These are phyloP conservation scores for Suhomyces xylopsoci DNA, from an alignment of 805 yeast species.

Conservation along the genomic window DNA sequence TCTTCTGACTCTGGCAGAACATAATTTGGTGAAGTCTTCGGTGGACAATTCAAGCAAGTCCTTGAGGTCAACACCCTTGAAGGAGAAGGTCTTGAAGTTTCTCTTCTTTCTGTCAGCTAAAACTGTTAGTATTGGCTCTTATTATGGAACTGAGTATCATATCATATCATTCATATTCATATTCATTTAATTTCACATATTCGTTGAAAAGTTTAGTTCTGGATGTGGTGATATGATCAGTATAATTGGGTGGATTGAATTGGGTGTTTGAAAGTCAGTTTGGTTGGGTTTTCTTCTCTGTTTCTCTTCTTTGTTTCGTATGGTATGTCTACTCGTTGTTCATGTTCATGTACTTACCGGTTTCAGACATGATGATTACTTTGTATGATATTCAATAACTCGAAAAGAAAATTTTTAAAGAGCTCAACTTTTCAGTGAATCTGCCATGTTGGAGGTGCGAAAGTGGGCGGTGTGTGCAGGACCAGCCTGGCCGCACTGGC, in stretches of 20 bases:
- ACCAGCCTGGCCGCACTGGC: not conserved
- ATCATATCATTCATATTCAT: not conserved
- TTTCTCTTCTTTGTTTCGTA: not conserved
- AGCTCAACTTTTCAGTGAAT: constrained; percentile 4
- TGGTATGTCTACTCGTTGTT: not conserved
- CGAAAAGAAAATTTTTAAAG: constrained; percentile 12
- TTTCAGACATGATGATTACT: constrained; percentile 31
- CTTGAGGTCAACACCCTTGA: constrained; percentile 97
- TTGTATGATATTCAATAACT: constrained; percentile 7
- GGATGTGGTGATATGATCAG: not conserved
- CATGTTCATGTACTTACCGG: constrained; percentile 27
- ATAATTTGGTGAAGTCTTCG: constrained; percentile 95
- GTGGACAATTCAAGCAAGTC: constrained; percentile 90
- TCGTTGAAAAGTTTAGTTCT: no score
- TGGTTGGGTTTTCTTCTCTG: no score
- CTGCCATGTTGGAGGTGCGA: constrained; percentile 1
- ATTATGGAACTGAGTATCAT: not conserved
- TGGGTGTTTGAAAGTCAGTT: no score
- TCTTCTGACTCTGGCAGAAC: constrained; percentile 99
- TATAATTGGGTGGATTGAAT: not conserved
- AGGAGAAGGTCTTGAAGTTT: constrained; percentile 93
- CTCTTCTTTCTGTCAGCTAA: constrained; percentile 75
- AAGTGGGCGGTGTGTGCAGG: not conserved
- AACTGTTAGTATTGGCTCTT: constrained; percentile 1
- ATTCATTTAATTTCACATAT: no score